Base-by-base conservation (phyloP, 352 stramenopile genomes). In the Phytopythium kandeliae region DNA sequence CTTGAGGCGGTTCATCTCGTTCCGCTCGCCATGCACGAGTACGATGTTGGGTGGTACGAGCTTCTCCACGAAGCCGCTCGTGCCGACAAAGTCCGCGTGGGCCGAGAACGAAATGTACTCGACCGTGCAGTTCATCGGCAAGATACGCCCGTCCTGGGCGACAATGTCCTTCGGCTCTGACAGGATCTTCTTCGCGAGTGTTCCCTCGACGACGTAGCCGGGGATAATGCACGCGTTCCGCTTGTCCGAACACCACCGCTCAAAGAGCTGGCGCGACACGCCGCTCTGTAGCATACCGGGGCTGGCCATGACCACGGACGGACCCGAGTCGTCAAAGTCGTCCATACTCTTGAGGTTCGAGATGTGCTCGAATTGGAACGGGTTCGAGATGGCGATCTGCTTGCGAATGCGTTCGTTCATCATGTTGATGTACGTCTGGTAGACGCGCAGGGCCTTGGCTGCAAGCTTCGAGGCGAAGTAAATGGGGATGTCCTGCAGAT, bases 391-490 rank as follows among this genome's bases (percentile, higher is more conserved):
- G 48, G 98, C 95, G 74, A 99, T 99, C 69, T 98, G 95, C 63
- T 96, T 95, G 44, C 86, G 83, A 42, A 96, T 98, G 53, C 97
- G 85, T 9, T 96, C 86, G 75, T 99, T 99, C 97, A 99, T 99
- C 95, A 99, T 99, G 67, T 99, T 99, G 51, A 99, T 97, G 71
- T 99, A 99, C 17, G 96, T 99, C 67, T 99, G 95, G 82, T 99
- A 99, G 21, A 99, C 95, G 33, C 97, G 81, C 58, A 99, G 69
- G 5, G 96, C 95, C 59, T 98, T 95, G 21, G 81, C 92, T 9
- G 96, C 96, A 43, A 99, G 65, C 50, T 98, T 98, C 33, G 92
- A 98, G 5, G 96, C 96, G 79, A 99, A 99, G 69, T 98, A 99
- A 62, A 99, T 98, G 15, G 97, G 97, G 35, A 99, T 96, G 44